A percentile compares a stretch with the other conserved stretches of the same genome.
Conservation (phyloP, 2,329 filamentous ascomycete species). For the Sclerotinia sclerotiorum region DNA sequence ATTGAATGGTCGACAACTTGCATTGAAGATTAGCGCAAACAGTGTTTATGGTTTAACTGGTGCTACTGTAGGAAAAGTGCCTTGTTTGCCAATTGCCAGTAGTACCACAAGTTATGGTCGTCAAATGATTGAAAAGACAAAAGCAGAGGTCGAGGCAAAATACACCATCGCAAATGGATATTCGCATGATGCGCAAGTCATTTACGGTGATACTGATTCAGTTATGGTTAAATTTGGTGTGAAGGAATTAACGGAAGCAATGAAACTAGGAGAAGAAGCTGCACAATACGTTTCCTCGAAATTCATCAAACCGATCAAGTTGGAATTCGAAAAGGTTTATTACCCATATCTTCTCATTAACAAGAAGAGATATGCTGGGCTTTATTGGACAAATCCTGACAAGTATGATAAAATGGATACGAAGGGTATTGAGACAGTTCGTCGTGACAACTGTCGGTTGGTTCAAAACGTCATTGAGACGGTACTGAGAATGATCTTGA, state of each 20-base stretch:
- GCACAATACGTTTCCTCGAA: constrained; percentile 85
- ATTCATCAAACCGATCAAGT: constrained; percentile 95
- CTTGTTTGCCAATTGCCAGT: constrained; percentile 91
- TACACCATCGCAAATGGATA: constrained; percentile 96
- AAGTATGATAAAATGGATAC: constrained; percentile 99
- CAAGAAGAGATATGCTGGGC: constrained; percentile 98
- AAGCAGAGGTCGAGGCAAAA: constrained; percentile 85
- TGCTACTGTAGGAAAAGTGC: constrained; percentile 92
- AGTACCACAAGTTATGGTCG: constrained; percentile 96
- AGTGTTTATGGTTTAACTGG: constrained; percentile 97
- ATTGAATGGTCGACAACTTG: constrained; percentile 92
- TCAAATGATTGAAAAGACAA: constrained; percentile 98
- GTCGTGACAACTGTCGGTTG: constrained; percentile 91
- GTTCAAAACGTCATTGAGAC: constrained; percentile 98
- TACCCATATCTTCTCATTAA: constrained; percentile 98
- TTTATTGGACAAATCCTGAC: constrained; percentile 92
- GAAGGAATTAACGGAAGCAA: constrained; percentile 79
- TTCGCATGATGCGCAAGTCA: constrained; percentile 89
- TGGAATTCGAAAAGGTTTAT: constrained; percentile 99
- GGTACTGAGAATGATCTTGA: constrained; percentile 90
- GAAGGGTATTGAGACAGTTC: constrained; percentile 97
- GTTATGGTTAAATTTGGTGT: constrained; percentile 99
- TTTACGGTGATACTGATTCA: constrained; percentile 98
- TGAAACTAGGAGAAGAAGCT: constrained; percentile 94
- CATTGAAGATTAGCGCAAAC: constrained; percentile 95